Base-by-base conservation (phyloP, 192 early-diverging fungal genomes). In the Entrophospora sp. region DNA sequence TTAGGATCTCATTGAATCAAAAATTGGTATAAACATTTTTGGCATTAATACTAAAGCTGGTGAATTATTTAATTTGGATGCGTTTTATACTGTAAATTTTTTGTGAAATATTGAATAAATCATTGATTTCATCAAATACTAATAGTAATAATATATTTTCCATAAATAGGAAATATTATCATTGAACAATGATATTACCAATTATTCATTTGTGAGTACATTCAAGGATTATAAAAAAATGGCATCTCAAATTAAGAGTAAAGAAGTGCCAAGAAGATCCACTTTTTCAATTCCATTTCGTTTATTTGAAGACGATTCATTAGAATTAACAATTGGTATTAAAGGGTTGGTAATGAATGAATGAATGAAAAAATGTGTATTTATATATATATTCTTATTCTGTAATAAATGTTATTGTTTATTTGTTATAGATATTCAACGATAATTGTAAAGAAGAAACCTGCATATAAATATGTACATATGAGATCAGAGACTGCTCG, bases 251-350 rank as follows among this genome's bases (percentile, higher is more conserved):
- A 79, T 92, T 3, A 68, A 75, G 53, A 69, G 77, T 22, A 86
- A 83, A 56, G 83, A 91, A 68, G 72, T 78, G 22, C 84, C 83
- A 56, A 85, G 85, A 44, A 69, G 89, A 36, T 78, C 81, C 0
- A 43, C 69, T 30, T 89, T 85, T 60, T 71, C 75, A 8, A 69
- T 89, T 2, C 84, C 89, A 7, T 73, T 91, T 20, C 66, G 85
- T 14, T 57, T 92, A n/a, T 70, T 72, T 0, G 43, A 28, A 16
- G 36, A 43, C n/a, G 71, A 80, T n/a, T n/a, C n/a, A n/a, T n/a
- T n/a, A 5, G 81, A 72, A n/a, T 51, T 91, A 31, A 75, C 75
- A 4, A 83, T 93, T 59, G 88, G 85, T 7, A 75, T 93, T 18
- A 77, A 75, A 57, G 89, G 88, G 69, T 90, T 75, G 34, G 60